Base-by-base conservation (phyloP, 495 filamentous ascomycete species). In the Penicillium antarcticum region DNA sequence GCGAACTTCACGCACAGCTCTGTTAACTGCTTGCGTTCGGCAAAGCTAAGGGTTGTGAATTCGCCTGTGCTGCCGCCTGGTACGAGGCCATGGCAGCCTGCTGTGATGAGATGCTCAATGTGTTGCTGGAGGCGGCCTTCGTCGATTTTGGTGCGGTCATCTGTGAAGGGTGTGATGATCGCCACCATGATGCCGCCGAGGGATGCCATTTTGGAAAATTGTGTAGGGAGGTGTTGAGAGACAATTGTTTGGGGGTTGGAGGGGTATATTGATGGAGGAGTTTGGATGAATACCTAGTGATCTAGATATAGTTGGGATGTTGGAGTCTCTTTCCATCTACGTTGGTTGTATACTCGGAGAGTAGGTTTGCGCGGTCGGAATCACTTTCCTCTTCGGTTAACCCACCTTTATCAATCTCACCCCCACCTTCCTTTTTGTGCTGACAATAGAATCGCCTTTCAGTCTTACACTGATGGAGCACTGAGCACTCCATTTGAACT, bases 31-130 rank as follows among this genome's bases (percentile, higher is more conserved):
- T 73, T 73, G 54, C 70, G 68, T 39, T 73, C 70, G 33, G 60
- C 34, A 31, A 53, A 36, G 32, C 53, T 45, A 41, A 73, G 35
- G 17, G 55, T 55, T 11, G 70, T 68, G 65, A 73, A 73, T 54
- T 73, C 68, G 39, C 68, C 70, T 3, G 70, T 73, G 61, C 64
- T 68, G 33, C 70, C 70, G 18, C 62, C 66, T 8, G 70, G 70
- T 3, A 73, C 68, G 36, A 73, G 69, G 37, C 69, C 69, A 53
- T 73, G 69, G 26, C 68, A 49, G 19, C 69, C 69, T 11, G 66
- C 57, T 10, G 48, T 39, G 46, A 71, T 58, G 23, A 71, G 53
- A 56, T 58, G 64, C 42, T 70, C 63, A 45, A 73, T 71, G 58
- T 71, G 68, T n/a, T 55, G 40, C 48, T 71, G 48, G 0, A 72